Evolutionary conservation across 441 rosid genomes (phyloP).

Genomic region (Hura crepitans): DNA sequence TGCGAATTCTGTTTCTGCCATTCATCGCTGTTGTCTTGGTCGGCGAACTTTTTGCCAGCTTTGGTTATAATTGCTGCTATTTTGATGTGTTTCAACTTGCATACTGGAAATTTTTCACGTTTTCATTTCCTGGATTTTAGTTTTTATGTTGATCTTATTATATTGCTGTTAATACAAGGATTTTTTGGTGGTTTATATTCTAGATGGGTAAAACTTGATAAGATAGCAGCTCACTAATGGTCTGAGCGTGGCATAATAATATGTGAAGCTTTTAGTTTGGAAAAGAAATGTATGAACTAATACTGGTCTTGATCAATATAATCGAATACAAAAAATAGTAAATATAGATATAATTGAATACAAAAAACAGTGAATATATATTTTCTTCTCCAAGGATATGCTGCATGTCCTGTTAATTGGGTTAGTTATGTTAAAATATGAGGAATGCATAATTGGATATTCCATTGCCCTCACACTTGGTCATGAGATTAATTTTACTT

Average conservation of each 20-base stretch:
- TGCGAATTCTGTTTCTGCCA: constrained; percentile 13
- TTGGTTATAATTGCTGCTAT: not conserved
- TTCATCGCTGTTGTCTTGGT: not conserved
- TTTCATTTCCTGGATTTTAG: not conserved
- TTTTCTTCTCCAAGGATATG: not conserved
- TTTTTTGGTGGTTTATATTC: not conserved
- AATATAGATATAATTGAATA: no score
- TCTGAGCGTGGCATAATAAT: not conserved
- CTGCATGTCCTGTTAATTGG: no score
- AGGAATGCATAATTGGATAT: not conserved
- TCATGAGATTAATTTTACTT: not conserved
- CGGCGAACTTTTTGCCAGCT: constrained; percentile 5
- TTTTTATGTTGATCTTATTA: not conserved
- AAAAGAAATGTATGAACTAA: not conserved
- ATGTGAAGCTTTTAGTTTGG: not conserved
- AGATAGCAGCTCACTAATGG: not conserved
- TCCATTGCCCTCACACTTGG: not conserved
- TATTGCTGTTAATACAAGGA: not conserved
- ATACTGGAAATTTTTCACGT: not conserved
- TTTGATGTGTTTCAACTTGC: constrained; percentile 3
- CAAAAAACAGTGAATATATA: not conserved
- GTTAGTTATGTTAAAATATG: no score
- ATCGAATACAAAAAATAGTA: not conserved
- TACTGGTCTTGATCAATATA: not conserved
- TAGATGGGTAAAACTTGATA: not conserved